These are phyloP conservation scores for Wickerhamiella domercqiae DNA, from an alignment of 805 yeast species.

Conservation along the genomic window DNA sequence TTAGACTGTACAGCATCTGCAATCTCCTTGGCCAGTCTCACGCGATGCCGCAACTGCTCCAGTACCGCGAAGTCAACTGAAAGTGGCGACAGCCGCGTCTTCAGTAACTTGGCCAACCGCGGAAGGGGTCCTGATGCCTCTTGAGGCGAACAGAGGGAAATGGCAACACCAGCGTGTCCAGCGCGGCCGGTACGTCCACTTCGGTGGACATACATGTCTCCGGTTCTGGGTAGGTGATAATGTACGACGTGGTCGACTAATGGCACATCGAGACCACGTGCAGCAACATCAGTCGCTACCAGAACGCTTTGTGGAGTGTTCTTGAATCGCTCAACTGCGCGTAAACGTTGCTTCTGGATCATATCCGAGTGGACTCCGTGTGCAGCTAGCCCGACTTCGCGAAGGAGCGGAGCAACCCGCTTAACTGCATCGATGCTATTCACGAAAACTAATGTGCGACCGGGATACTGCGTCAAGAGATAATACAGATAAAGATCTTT, in stretches of 20 bases:
- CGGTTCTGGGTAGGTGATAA: slow-evolving; percentile 86
- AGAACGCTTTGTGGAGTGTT: slow-evolving; percentile 35
- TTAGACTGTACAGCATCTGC: slow-evolving; percentile 56
- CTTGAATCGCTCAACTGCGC: slow-evolving; percentile 69
- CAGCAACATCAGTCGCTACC: slow-evolving; percentile 95
- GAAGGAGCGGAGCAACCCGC: slow-evolving; percentile 61
- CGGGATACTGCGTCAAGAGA: slow-evolving; percentile 73
- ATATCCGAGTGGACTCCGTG: slow-evolving; percentile 82
- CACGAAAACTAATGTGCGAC: slow-evolving; percentile 78
- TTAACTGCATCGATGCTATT: slow-evolving; percentile 93
- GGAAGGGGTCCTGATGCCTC: slow-evolving; percentile 81
- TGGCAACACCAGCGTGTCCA: slow-evolving; percentile 82
- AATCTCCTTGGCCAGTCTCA: slow-evolving; percentile 50
- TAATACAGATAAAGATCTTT: slow-evolving; percentile 84
- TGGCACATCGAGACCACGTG: slow-evolving; percentile 90
- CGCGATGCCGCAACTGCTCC: slow-evolving; percentile 53
- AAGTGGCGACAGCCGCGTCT: slow-evolving; percentile 42
- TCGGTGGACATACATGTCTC: slow-evolving; percentile 88
- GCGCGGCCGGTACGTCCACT: slow-evolving; percentile 99
- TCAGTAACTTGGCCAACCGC: slow-evolving; percentile 46
- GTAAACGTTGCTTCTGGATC: slow-evolving; percentile 85
- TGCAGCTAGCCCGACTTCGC: slow-evolving; percentile 45
- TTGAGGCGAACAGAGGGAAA: slow-evolving; percentile 82
- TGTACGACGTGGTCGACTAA: slow-evolving; percentile 87
- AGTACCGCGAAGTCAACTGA: slow-evolving; percentile 67